A percentile compares a stretch with the other conserved stretches of the same genome.
Evolutionary conservation across 192 early-diverging fungal genomes (phyloP).

Genomic region (Backusella psychrophila): DNA sequence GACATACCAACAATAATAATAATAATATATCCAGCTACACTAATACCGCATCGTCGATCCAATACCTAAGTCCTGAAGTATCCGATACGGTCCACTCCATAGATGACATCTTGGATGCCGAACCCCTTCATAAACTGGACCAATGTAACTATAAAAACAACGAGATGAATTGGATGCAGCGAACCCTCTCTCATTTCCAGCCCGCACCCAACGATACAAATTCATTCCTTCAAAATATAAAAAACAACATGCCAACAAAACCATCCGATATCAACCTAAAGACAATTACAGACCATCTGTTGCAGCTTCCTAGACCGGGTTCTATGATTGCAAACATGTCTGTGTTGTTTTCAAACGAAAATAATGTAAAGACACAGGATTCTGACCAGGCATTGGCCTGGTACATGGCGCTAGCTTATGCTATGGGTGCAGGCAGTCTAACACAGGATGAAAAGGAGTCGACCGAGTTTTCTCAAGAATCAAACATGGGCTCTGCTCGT

Average conservation of each 20-base stretch:
- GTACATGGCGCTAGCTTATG: constrained; percentile 31
- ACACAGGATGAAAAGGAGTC: not conserved
- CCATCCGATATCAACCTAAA: constrained; percentile 14
- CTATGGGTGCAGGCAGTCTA: constrained; percentile 22
- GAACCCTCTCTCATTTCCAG: constrained; percentile 31
- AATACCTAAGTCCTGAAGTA: constrained; percentile 15
- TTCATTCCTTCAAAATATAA: constrained; percentile 19
- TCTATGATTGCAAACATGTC: constrained; percentile 29
- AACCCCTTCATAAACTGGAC: constrained; percentile 1
- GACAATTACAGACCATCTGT: constrained; percentile 11
- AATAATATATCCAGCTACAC: not conserved
- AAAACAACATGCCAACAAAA: constrained; percentile 12
- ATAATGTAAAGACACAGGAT: constrained; percentile 2
- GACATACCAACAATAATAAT: not conserved
- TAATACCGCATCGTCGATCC: not conserved
- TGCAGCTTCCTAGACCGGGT: constrained; percentile 22
- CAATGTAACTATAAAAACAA: not conserved
- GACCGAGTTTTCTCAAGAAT: not conserved
- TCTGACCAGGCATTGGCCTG: constrained; percentile 25
- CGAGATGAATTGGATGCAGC: constrained; percentile 32
- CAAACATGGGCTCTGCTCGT: not conserved
- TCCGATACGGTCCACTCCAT: not conserved
- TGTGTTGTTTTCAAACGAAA: not conserved
- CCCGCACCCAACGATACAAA: constrained; percentile 14
- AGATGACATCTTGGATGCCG: constrained; percentile 28